Percentiles rank a stretch among this genome's conserved stretches.
phyloP scores from a whole-genome alignment of 345 rosid species.

The Triadica sebifera region DNA sequence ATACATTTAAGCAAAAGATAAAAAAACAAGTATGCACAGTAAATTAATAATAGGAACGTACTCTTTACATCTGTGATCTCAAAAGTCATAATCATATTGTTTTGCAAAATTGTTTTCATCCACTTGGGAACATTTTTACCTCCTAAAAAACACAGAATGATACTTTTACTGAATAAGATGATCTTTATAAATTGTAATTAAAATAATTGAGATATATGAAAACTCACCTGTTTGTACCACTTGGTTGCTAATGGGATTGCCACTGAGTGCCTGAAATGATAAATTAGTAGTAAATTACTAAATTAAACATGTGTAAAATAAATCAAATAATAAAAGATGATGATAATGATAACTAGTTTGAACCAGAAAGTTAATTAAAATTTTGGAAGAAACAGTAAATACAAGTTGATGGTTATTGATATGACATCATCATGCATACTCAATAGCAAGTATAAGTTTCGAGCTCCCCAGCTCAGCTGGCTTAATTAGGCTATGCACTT shows the following conservation, averaged over 20 bases:
- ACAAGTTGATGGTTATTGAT: neutral
- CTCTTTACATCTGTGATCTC: neutral
- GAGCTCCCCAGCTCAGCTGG: neutral
- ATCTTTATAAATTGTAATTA: neutral
- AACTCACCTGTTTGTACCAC: conserved; percentile 3
- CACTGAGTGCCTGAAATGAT: conserved; percentile 20
- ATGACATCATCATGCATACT: too few relatives aligned
- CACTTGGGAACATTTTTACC: neutral
- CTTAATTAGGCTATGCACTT: neutral
- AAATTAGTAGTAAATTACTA: conserved; percentile 10
- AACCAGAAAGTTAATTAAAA: neutral
- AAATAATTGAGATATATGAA: neutral
- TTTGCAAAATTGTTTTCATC: neutral
- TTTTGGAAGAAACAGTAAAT: neutral
- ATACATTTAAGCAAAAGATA: neutral
- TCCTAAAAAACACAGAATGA: neutral
- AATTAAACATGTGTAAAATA: neutral
- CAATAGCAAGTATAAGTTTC: neutral
- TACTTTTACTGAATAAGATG: conserved; percentile 15
- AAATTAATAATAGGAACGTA: neutral
- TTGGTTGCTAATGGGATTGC: conserved; percentile 11
- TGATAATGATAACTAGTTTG: conserved; percentile 16
- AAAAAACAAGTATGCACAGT: neutral
- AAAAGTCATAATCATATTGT: conserved; percentile 12
- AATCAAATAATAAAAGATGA: conserved; percentile 7